A percentile compares a stretch with the other conserved stretches of the same genome.
These are phyloP conservation scores for Mentha longifolia DNA, from an alignment of 257 asterid species.

Conservation along the genomic window DNA sequence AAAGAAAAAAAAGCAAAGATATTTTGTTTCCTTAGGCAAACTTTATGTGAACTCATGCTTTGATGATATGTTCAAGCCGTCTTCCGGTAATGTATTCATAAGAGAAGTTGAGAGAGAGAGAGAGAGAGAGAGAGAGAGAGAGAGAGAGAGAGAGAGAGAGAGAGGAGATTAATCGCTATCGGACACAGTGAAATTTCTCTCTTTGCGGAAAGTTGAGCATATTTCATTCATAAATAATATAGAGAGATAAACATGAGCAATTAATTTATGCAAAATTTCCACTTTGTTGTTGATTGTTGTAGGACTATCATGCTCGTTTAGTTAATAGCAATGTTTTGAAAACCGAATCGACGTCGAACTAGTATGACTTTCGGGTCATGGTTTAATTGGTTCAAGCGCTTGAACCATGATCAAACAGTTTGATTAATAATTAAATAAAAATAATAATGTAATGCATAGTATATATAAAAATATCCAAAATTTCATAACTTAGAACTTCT, in stretches of 20 bases:
- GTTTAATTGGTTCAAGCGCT: no score
- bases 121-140: no score
- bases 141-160: neutral
- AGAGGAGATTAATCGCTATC: conserved; percentile 18
- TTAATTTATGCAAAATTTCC: neutral
- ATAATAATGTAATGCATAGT: no score
- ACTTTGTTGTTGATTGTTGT: no score
- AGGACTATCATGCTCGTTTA: no score
- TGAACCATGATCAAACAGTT: no score
- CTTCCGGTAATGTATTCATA: neutral
- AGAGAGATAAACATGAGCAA: conserved; percentile 40
- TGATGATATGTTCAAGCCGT: conserved; percentile 20
- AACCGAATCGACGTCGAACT: no score
- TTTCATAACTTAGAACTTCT: no score
- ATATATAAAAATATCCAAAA: no score
- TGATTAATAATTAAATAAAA: no score
- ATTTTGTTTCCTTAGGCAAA: neutral
- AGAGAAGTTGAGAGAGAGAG: conserved; percentile 19
- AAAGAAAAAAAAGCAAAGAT: neutral
- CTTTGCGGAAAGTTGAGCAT: conserved; percentile 26
- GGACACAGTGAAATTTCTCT: neutral
- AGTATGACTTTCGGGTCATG: no score
- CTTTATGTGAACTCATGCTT: conserved; percentile 22
- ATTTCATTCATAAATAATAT: conserved; percentile 4
- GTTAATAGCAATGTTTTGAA: no score